phyloP scores from a whole-genome alignment of 2,329 filamentous ascomycete species.

The Penicillium palitans region DNA sequence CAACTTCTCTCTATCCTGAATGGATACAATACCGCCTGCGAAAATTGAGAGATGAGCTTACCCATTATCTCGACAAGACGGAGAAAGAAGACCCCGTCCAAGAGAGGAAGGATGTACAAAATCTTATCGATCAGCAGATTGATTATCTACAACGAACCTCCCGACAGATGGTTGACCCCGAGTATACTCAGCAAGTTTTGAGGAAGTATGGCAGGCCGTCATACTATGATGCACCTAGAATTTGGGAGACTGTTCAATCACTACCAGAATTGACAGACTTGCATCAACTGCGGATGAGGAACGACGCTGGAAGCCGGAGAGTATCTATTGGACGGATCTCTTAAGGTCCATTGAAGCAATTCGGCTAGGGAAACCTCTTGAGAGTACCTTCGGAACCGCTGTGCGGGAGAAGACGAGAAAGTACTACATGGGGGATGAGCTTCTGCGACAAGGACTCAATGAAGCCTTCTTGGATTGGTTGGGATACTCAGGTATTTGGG shows the following conservation, averaged over 20 bases:
- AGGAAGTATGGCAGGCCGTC: conserved; percentile 11
- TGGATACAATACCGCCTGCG: conserved; percentile 25
- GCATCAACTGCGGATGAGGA: conserved; percentile 11
- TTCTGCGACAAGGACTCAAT: conserved; percentile 18
- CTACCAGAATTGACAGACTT: conserved; percentile 8
- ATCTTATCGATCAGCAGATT: conserved; percentile 12
- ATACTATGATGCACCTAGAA: conserved; percentile 15
- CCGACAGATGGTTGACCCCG: conserved; percentile 17
- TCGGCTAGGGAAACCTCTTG: conserved; percentile 7
- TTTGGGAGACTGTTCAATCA: conserved; percentile 13
- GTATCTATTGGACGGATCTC: conserved; percentile 16
- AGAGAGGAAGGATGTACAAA: conserved; percentile 1
- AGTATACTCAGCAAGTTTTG: conserved; percentile 5
- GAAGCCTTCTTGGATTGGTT: conserved; percentile 18
- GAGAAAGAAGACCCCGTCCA: not conserved
- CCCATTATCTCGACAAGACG: conserved; percentile 4
- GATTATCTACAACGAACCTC: conserved; percentile 16
- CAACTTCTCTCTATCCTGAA: conserved; percentile 22
- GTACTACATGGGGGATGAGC: conserved; percentile 20
- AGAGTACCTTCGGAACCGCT: conserved; percentile 5
- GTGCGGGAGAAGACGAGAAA: not conserved
- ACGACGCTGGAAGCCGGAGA: conserved; percentile 12
- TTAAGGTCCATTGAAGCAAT: conserved; percentile 14
- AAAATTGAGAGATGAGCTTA: conserved; percentile 20
- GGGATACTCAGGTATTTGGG: conserved; percentile 13